Conservation (phyloP, 768 basidiomycete species). For the Coprinellus micaceus region DNA sequence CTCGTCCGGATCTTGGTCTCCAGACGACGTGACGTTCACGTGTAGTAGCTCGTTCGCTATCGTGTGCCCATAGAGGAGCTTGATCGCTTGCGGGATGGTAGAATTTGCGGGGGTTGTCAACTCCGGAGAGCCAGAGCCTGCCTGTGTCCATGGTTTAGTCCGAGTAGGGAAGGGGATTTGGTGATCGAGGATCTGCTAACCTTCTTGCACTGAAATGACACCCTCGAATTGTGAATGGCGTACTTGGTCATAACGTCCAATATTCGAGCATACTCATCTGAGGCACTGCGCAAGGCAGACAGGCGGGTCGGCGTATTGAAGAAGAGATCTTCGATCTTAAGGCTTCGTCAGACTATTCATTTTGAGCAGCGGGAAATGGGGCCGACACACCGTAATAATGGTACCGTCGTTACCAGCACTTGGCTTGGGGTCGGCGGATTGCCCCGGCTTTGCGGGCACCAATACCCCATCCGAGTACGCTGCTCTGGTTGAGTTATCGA, state of each 20-base stretch:
- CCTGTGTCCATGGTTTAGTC: too few species aligned
- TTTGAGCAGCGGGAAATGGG: not conserved
- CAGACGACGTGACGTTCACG: constrained; percentile 36
- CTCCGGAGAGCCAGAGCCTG: constrained; percentile 70
- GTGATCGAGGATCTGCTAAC: constrained; percentile 28
- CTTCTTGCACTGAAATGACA: constrained; percentile 92
- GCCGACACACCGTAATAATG: constrained; percentile 63
- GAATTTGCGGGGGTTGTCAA: constrained; percentile 75
- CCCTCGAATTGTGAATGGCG: constrained; percentile 86
- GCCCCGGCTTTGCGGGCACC: constrained; percentile 65
- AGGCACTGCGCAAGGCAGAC: constrained; percentile 74
- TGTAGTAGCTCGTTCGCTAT: constrained; percentile 74
- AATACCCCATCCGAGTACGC: constrained; percentile 77
- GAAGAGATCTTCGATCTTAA: constrained; percentile 91
- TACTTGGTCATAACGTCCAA: constrained; percentile 91
- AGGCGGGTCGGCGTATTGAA: constrained; percentile 89
- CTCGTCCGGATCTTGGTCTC: constrained; percentile 29
- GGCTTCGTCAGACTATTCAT: constrained; percentile 1
- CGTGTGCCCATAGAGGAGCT: constrained; percentile 74
- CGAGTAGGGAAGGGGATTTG: not conserved
- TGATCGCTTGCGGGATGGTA: constrained; percentile 64
- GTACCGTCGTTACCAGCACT: constrained; percentile 96
- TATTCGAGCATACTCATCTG: constrained; percentile 90
- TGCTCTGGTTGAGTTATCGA: constrained; percentile 49
- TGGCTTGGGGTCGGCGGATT: constrained; percentile 75